These are phyloP conservation scores for Rhizopogon roseolus DNA, from an alignment of 768 basidiomycete genomes.

Conservation along the genomic window DNA sequence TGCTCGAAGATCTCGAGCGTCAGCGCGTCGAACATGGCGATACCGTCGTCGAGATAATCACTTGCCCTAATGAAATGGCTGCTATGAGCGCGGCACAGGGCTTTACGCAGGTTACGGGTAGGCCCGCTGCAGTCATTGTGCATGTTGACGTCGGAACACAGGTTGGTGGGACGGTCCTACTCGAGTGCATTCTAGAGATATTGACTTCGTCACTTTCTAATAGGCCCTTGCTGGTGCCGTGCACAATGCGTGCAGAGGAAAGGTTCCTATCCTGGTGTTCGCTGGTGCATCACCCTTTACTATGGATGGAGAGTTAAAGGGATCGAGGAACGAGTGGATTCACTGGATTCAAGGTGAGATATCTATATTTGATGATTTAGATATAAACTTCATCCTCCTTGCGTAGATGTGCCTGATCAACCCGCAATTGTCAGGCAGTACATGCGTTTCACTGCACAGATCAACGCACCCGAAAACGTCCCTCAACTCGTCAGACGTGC, in stretches of 20 bases:
- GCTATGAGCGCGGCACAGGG: constrained; percentile 70
- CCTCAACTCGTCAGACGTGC: constrained; percentile 51
- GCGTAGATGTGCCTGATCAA: constrained; percentile 63
- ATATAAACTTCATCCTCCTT: too few relatives aligned
- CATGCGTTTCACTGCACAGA: constrained; percentile 63
- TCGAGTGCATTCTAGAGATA: neutral
- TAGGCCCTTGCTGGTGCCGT: constrained; percentile 67
- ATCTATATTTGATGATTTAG: too few relatives aligned
- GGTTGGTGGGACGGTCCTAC: constrained; percentile 31
- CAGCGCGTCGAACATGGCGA: constrained; percentile 36
- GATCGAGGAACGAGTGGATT: constrained; percentile 68
- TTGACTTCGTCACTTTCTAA: neutral
- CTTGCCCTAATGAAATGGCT: constrained; percentile 75
- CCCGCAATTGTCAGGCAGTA: constrained; percentile 68
- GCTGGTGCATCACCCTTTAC: constrained; percentile 67
- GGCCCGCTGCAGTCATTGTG: constrained; percentile 66
- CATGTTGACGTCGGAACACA: constrained; percentile 73
- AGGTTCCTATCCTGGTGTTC: constrained; percentile 64
- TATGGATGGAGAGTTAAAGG: constrained; percentile 49
- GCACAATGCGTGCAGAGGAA: constrained; percentile 63
- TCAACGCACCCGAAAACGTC: constrained; percentile 49
- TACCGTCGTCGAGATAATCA: constrained; percentile 50
- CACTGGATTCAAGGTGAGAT: constrained; percentile 63
- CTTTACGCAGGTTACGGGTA: constrained; percentile 60
- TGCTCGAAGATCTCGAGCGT: constrained; percentile 67